Conservation (phyloP, 2,329 filamentous ascomycete genomes). For the Cryphonectria carpinicola region DNA sequence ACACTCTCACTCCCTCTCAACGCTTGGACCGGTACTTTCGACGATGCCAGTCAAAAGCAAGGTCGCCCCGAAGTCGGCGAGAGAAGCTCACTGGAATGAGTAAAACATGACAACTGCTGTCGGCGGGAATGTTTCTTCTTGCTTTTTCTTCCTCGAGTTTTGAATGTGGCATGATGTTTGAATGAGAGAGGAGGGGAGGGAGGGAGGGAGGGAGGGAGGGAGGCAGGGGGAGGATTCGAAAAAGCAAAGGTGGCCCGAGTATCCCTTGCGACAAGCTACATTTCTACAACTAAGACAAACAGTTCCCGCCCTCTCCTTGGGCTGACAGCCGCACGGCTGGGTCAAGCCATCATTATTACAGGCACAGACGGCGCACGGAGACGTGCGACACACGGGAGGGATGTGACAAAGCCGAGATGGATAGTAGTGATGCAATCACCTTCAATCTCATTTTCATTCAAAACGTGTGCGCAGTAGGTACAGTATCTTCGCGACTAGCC, state of each 20-base stretch:
- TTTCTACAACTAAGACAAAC: not conserved
- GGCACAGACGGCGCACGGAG: too few species aligned
- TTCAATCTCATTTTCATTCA: slow-evolving; percentile 1
- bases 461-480: not conserved
- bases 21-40: not conserved
- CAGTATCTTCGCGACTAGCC: not conserved
- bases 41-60: too few species aligned
- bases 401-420: not conserved
- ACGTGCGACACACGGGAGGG: not conserved
- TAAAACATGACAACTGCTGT: not conserved
- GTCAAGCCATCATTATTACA: not conserved
- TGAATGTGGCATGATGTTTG: not conserved
- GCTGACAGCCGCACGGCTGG: not conserved
- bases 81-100: not conserved
- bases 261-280: not conserved
- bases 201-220: not conserved
- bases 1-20: not conserved
- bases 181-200: not conserved
- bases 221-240: not conserved
- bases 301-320: not conserved
- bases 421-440: not conserved
- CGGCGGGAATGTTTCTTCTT: not conserved
- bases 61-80: not conserved
- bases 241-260: not conserved
- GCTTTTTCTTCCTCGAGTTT: not conserved